Conservation (phyloP, 768 basidiomycete species). For the Sporobolomyces pararoseus region DNA sequence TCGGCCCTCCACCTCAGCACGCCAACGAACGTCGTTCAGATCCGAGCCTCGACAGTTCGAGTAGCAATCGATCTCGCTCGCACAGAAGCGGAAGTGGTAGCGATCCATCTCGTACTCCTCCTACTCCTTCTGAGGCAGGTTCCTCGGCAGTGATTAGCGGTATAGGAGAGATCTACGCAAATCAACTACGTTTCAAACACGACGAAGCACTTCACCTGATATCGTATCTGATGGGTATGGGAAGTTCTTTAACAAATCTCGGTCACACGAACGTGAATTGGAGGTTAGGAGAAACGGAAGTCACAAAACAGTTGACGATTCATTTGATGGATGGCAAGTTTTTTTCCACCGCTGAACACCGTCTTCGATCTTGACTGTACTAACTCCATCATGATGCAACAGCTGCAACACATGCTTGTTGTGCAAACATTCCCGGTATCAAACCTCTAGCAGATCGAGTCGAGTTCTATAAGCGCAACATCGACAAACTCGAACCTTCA, state of each 20-base stretch:
- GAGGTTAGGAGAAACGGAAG: constrained; percentile 3
- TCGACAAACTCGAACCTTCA: constrained; percentile 2
- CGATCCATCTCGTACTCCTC: constrained; percentile 1
- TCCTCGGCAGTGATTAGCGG: background rate
- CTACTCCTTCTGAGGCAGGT: background rate
- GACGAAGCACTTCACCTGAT: constrained; percentile 7
- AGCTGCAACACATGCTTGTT: constrained; percentile 28
- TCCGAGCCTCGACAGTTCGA: background rate
- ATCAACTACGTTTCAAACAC: background rate
- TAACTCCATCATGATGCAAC: too few species aligned
- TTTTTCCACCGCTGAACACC: background rate
- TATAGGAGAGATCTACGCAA: constrained; percentile 12
- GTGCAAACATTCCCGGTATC: constrained; percentile 29
- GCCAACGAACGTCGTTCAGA: too few species aligned
- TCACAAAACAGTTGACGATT: constrained; percentile 8
- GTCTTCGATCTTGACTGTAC: background rate
- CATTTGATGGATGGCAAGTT: constrained; percentile 26
- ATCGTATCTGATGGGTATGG: background rate
- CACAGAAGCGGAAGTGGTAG: background rate
- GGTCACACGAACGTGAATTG: constrained; percentile 13
- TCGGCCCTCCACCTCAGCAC: too few species aligned
- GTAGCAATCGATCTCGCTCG: background rate
- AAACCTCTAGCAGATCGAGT: constrained; percentile 21
- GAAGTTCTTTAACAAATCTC: background rate
- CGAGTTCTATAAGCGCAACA: constrained; percentile 15